A percentile compares a stretch with the other conserved stretches of the same genome.
Conservation (phyloP, 345 rosid genomes). For the Populus nigra region DNA sequence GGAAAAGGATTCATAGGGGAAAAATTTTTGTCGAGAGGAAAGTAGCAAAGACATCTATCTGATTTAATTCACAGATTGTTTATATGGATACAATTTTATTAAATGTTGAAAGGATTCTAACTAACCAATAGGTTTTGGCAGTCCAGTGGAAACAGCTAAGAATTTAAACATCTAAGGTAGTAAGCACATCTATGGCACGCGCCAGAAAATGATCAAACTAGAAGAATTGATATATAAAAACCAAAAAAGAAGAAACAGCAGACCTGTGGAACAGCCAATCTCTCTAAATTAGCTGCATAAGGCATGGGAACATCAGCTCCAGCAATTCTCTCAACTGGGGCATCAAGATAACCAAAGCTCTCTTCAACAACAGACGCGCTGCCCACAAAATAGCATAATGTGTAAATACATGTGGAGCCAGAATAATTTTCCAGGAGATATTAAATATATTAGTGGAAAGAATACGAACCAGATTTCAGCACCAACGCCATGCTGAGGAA, state of each 20-base stretch:
- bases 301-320: constrained; percentile 98
- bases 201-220: constrained; percentile 1
- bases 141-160: not conserved
- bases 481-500: constrained; percentile 92
- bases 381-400: constrained; percentile 17
- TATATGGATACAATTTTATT: not conserved
- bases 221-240: not conserved
- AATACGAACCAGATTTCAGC: constrained; percentile 77
- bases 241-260: not conserved
- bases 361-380: constrained; percentile 78
- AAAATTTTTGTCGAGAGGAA: not conserved
- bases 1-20: not conserved
- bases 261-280: constrained; percentile 91
- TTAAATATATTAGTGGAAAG: constrained; percentile 5
- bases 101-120: not conserved
- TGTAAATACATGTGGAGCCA: not conserved
- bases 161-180: not conserved
- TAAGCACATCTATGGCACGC: not conserved
- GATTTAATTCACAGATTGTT: not conserved
- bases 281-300: constrained; percentile 82
- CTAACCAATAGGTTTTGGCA: not conserved
- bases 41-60: not conserved
- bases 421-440: not conserved
- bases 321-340: constrained; percentile 78
- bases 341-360: constrained; percentile 82